Percentiles rank a stretch among this genome's conserved stretches.
phyloP scores from a whole-genome alignment of 1,139 yeast genomes.

The Magnusiomyces ingens region DNA sequence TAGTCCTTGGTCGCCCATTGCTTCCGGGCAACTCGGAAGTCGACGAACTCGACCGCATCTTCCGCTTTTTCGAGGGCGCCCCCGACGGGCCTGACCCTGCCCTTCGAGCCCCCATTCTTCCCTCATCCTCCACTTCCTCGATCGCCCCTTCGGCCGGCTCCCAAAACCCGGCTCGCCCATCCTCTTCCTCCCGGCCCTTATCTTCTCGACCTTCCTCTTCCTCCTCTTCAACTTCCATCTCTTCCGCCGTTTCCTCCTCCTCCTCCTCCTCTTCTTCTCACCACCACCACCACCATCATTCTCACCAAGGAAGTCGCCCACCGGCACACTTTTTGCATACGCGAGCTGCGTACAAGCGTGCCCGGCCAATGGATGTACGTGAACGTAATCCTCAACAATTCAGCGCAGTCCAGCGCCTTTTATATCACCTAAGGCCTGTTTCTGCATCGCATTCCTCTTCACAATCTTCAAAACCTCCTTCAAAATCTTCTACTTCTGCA shows the following conservation, averaged over 20 bases:
- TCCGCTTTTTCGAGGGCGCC: constrained; percentile 44
- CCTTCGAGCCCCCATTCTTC: too few species aligned
- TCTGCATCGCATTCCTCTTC: too few species aligned
- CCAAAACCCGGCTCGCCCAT: too few species aligned
- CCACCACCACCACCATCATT: neutral
- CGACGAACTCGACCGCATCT: constrained; percentile 8
- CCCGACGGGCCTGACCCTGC: too few species aligned
- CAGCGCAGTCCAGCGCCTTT: neutral
- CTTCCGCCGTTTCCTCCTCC: neutral
- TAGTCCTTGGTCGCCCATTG: constrained; percentile 8
- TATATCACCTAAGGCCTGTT: too few species aligned
- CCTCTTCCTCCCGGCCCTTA: too few species aligned
- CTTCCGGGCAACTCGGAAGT: constrained; percentile 8
- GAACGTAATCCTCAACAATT: neutral
- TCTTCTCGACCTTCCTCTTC: neutral
- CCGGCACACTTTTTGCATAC: neutral
- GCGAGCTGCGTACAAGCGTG: neutral
- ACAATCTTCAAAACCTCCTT: too few species aligned
- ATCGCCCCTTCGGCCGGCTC: too few species aligned
- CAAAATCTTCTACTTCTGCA: too few species aligned
- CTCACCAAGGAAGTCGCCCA: neutral
- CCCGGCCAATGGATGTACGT: neutral
- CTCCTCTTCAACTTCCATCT: neutral
- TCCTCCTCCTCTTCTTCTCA: neutral
- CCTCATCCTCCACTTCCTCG: too few species aligned